Conservation (phyloP, 2,329 filamentous ascomycete species). For the Xylaria multiplex region DNA sequence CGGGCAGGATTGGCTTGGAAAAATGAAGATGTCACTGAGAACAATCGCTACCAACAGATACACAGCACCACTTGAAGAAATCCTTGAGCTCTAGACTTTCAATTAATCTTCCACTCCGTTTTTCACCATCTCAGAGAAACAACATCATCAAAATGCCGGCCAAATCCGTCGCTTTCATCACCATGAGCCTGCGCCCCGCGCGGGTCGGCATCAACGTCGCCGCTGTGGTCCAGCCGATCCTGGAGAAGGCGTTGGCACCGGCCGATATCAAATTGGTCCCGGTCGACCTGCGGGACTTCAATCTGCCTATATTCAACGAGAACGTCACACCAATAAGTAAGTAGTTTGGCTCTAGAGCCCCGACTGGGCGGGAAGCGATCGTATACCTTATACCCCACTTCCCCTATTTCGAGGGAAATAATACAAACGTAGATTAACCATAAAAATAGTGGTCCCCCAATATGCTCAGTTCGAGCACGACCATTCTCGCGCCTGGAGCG, state of each 20-base stretch:
- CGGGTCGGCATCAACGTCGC: slow-evolving; percentile 51
- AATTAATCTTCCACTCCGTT: neutral
- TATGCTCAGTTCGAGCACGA: slow-evolving; percentile 52
- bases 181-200: slow-evolving; percentile 49
- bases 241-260: slow-evolving; percentile 42
- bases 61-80: neutral
- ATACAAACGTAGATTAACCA: slow-evolving; percentile 1
- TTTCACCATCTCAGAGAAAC: neutral
- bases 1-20: neutral
- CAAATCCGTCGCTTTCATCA: slow-evolving; percentile 52
- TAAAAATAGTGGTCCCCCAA: slow-evolving; percentile 49
- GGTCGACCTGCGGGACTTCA: slow-evolving; percentile 53
- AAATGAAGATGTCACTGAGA: neutral
- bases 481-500: slow-evolving; percentile 58
- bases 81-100: neutral
- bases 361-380: neutral
- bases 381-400: neutral
- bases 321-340: slow-evolving; percentile 48
- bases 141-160: slow-evolving; percentile 37
- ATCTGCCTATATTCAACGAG: slow-evolving; percentile 60
- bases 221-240: slow-evolving; percentile 46
- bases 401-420: neutral
- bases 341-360: neutral
- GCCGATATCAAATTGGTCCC: slow-evolving; percentile 41
- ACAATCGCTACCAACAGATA: neutral